Evolutionary conservation across 2,329 filamentous ascomycete genomes (phyloP).

Genomic region (Neofusicoccum parvum): DNA sequence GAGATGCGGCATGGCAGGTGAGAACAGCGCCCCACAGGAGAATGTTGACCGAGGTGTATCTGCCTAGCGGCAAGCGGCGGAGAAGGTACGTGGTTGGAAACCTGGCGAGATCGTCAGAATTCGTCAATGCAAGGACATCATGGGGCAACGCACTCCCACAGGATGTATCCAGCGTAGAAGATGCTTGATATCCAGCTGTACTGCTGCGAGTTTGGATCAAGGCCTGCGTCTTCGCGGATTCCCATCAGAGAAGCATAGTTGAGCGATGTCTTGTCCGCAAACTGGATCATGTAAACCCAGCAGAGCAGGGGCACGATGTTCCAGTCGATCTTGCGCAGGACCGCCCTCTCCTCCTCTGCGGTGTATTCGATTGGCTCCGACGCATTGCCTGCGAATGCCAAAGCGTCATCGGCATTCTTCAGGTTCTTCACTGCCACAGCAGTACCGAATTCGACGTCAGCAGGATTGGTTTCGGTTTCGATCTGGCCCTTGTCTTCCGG

Average conservation of each 20-base stretch:
- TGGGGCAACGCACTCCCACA: not conserved
- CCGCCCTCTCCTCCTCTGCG: slow-evolving; percentile 40
- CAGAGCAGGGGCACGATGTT: slow-evolving; percentile 58
- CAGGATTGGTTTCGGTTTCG: no score
- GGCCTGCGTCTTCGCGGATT: slow-evolving; percentile 59
- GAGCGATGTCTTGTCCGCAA: slow-evolving; percentile 64
- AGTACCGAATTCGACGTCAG: no score
- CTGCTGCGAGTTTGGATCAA: slow-evolving; percentile 54
- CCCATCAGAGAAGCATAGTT: slow-evolving; percentile 66
- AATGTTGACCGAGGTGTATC: slow-evolving; percentile 57
- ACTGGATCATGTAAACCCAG: slow-evolving; percentile 64
- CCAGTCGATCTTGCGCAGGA: slow-evolving; percentile 55
- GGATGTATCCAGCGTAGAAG: slow-evolving; percentile 43
- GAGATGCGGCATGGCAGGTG: slow-evolving; percentile 35
- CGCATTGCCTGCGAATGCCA: not conserved
- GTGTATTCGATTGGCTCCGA: not conserved
- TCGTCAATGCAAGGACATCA: no score
- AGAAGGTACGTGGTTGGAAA: slow-evolving; percentile 37
- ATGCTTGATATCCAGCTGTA: slow-evolving; percentile 55
- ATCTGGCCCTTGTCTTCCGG: no score
- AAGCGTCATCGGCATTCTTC: no score
- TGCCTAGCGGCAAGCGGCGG: slow-evolving; percentile 62
- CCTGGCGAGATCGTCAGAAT: not conserved
- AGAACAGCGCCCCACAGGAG: slow-evolving; percentile 50
- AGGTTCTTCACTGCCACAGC: no score